phyloP scores from a whole-genome alignment of 1,139 yeast genomes.

The Blastobotrys serpentis region DNA sequence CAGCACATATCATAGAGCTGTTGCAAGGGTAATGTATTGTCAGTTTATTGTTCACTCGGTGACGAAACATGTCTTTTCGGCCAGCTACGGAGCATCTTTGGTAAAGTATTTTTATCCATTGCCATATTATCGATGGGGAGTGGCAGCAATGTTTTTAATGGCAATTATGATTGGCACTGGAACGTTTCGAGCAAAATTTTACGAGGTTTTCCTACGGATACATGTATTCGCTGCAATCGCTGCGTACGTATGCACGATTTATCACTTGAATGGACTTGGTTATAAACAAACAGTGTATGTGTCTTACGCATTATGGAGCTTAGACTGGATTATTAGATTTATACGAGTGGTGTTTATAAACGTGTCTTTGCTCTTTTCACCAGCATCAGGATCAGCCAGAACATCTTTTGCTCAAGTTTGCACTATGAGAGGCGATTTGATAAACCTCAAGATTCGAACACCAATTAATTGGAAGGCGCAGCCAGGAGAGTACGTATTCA shows the following conservation, averaged over 20 bases:
- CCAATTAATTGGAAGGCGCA: constrained; percentile 44
- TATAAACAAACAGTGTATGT: constrained; percentile 47
- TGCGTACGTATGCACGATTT: constrained; percentile 48
- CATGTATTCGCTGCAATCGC: constrained; percentile 47
- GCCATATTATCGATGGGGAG: constrained; percentile 52
- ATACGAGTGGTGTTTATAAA: constrained; percentile 44
- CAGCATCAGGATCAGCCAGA: constrained; percentile 31
- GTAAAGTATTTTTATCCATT: constrained; percentile 38
- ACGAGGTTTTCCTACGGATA: constrained; percentile 48
- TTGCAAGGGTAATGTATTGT: constrained; percentile 50
- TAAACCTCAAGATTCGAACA: constrained; percentile 34
- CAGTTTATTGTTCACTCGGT: constrained; percentile 46
- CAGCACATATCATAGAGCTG: constrained; percentile 59
- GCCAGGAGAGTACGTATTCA: constrained; percentile 66
- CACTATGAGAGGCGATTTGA: constrained; percentile 34
- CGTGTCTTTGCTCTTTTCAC: constrained; percentile 37
- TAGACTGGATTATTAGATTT: constrained; percentile 44
- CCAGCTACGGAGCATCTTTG: constrained; percentile 36
- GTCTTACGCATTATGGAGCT: constrained; percentile 44
- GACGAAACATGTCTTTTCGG: constrained; percentile 41
- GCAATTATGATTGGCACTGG: constrained; percentile 52
- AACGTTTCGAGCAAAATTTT: constrained; percentile 46
- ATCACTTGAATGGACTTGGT: constrained; percentile 50
- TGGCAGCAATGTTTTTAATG: constrained; percentile 51
- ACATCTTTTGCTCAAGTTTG: constrained; percentile 43